Conservation (phyloP, 345 rosid genomes). For the Ceriops tagal region DNA sequence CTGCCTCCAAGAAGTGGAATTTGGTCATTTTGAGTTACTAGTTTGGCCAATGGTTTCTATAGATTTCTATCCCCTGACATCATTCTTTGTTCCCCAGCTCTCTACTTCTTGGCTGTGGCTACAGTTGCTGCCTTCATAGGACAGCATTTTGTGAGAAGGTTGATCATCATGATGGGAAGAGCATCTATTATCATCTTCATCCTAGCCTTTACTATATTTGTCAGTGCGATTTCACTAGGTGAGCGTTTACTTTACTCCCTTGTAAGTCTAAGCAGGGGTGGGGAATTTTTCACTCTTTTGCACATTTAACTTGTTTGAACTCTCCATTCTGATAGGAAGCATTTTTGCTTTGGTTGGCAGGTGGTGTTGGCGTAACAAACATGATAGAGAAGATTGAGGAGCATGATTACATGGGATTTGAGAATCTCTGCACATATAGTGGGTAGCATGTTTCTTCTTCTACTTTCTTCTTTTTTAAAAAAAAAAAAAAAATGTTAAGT, state of each 20-base stretch:
- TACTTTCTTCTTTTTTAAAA: neutral
- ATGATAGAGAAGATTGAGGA: slow-evolving; percentile 31
- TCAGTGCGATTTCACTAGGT: slow-evolving; percentile 53
- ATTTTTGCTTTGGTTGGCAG: slow-evolving; percentile 18
- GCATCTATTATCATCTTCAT: slow-evolving; percentile 55
- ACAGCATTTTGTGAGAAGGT: slow-evolving; percentile 40
- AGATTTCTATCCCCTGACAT: neutral
- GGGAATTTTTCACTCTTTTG: neutral
- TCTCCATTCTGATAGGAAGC: neutral
- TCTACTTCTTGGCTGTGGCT: slow-evolving; percentile 40
- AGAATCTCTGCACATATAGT: slow-evolving; percentile 41
- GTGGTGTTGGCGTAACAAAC: slow-evolving; percentile 51
- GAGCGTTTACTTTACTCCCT: neutral
- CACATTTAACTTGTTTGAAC: neutral
- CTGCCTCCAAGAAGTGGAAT: neutral
- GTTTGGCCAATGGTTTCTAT: neutral
- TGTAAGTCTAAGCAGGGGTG: neutral
- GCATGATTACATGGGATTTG: slow-evolving; percentile 52
- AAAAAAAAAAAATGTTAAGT: no score
- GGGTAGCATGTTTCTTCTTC: neutral
- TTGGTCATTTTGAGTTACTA: neutral
- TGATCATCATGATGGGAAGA: slow-evolving; percentile 41
- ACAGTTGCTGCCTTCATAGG: slow-evolving; percentile 43
- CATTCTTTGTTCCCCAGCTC: slow-evolving; percentile 31
- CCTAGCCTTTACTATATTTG: slow-evolving; percentile 42